Evolutionary conservation across 768 basidiomycete genomes (phyloP), one percentile per base, ranked within the genome.

Genomic region (Xerocomus spinulosus): DNA sequence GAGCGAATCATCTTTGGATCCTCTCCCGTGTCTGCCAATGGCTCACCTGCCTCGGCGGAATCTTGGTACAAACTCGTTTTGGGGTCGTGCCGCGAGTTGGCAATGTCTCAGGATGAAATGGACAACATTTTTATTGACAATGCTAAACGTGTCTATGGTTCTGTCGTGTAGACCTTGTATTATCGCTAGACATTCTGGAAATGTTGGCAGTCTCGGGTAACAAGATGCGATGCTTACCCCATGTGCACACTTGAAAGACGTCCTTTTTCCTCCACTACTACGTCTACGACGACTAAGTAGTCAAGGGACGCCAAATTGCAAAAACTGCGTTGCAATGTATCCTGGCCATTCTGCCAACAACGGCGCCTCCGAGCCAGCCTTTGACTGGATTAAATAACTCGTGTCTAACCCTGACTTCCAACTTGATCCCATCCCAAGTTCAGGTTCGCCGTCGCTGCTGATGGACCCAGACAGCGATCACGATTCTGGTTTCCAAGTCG

Each of bases 61-160:
- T 80, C 83, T 51, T 92, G 90, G 90, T 92, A 89, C 57, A 83
- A 82, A 55, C 77, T 91, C 45, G 85, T 87, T 10, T 76, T 84
- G 53, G 88, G 87, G 59, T 82, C 82, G 1, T 76, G 91, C 49
- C 80, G 85, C 23, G 90, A 92, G 66, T 71, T 92, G 38, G 86
- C 82, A 7, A 73, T 87, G 38, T 89, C 91, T 43, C 87, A 88
- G 64, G 81, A 82, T 28, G 80, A 76, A 20, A 72, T 92, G 49
- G 82, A 92, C 59, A 82, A 78, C 21, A 80, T 92, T 35, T 92
- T 92, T 62, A 72, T 57, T 33, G 57, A 61, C n/a, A 80, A 78
- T 44, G 79, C 79, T 14, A 54, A 65, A 48, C 59, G 56, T 17
- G 68, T 79, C 18, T 80, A 79, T 33, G 62, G 59, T 8, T 41